These are phyloP conservation scores for Phlyctochytrium arcticum DNA, from an alignment of 192 early-diverging fungal species.

Conservation along the genomic window DNA sequence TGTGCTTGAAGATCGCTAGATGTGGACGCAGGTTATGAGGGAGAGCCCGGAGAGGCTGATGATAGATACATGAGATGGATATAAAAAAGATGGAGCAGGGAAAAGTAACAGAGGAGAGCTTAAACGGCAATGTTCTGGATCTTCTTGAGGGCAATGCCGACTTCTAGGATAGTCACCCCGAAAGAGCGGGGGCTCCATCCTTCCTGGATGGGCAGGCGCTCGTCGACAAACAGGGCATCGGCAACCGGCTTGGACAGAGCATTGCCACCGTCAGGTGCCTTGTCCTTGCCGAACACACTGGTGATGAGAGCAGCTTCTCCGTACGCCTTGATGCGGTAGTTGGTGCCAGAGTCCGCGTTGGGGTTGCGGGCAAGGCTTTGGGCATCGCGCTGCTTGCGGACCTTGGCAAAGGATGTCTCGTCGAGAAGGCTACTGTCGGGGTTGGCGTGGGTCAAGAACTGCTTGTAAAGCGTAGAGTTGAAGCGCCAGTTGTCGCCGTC, in stretches of 20 bases:
- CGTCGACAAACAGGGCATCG: conserved; percentile 13
- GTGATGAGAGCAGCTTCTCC: conserved; percentile 18
- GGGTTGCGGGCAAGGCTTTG: conserved; percentile 7
- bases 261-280: no score
- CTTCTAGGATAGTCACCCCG: no score
- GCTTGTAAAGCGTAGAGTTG: conserved; percentile 19
- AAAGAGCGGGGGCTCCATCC: conserved; percentile 9
- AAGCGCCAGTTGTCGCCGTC: conserved; percentile 10
- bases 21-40: no score
- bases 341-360: background rate
- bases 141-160: no score
- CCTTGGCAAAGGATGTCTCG: background rate
- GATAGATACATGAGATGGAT: no score
- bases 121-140: no score
- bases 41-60: no score
- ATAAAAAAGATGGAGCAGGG: no score
- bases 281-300: conserved; percentile 6
- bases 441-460: conserved; percentile 8
- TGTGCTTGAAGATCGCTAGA: no score
- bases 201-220: conserved; percentile 6
- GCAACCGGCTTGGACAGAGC: background rate
- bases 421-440: conserved; percentile 1
- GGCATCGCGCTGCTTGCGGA: background rate
- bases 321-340: conserved; percentile 1
- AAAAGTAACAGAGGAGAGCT: no score